Percentiles rank a stretch among this genome's conserved stretches.
Conservation (phyloP, 73 alveolate species). For the Tetrahymena malaccensis region DNA sequence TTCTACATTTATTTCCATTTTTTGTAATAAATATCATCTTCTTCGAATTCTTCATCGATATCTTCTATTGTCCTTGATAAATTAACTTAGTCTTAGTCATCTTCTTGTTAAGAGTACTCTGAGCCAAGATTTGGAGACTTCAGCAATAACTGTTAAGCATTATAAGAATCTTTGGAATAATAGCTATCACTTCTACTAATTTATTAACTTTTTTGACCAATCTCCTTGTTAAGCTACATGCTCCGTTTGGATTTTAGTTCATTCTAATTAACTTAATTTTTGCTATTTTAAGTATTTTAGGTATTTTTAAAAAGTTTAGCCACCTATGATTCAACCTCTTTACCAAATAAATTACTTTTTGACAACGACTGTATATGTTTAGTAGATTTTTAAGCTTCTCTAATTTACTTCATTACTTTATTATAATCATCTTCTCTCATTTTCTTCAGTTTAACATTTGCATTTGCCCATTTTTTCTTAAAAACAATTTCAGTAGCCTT, state of each 20-base stretch:
- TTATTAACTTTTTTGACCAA: neutral
- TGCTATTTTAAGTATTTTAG: neutral
- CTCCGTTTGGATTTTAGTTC: neutral
- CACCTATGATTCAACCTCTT: neutral
- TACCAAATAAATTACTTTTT: neutral
- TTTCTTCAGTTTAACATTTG: neutral
- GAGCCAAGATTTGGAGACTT: neutral
- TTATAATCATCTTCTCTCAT: neutral
- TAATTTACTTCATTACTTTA: neutral
- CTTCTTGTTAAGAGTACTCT: neutral
- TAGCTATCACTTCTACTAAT: neutral
- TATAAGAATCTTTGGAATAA: neutral
- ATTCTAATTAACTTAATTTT: neutral
- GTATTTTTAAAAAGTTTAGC: neutral
- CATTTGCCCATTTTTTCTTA: neutral
- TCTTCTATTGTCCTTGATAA: neutral
- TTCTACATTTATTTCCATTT: neutral
- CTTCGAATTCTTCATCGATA: neutral
- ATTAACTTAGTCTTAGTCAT: neutral
- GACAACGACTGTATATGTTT: neutral
- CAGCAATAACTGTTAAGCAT: too few relatives aligned
- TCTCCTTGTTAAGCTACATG: neutral
- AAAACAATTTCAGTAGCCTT: neutral
- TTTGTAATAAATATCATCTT: neutral
- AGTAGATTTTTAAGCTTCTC: neutral